These are phyloP conservation scores for Cyberlindnera mycetangii DNA, from an alignment of 805 yeast species.

Conservation along the genomic window DNA sequence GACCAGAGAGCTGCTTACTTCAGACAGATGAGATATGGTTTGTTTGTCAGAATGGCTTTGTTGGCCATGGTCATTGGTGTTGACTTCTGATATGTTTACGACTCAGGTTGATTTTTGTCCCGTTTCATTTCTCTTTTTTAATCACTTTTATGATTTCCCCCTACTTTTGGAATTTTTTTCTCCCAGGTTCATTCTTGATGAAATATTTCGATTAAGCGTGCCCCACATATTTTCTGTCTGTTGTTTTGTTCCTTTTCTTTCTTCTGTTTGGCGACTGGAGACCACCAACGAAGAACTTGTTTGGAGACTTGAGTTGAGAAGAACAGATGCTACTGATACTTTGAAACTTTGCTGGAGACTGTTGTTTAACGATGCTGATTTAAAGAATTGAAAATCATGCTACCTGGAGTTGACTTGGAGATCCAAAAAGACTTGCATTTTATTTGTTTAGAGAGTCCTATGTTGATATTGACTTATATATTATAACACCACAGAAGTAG, in stretches of 20 bases:
- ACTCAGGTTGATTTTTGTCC: not conserved
- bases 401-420: not conserved
- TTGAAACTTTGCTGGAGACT: too few species aligned
- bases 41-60: constrained; percentile 97
- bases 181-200: too few species aligned
- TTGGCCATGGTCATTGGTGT: constrained; percentile 97
- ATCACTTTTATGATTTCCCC: too few species aligned
- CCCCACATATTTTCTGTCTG: too few species aligned
- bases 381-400: not conserved
- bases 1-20: constrained; percentile 99
- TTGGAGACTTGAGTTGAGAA: constrained; percentile 2
- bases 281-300: constrained; percentile 1
- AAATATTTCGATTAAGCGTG: too few species aligned
- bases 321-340: not conserved
- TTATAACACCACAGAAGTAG: constrained; percentile 10
- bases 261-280: constrained; percentile 7
- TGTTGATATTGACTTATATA: constrained; percentile 6
- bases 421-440: constrained; percentile 3
- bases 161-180: too few species aligned
- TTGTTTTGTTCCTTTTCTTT: not conserved
- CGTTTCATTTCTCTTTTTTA: too few species aligned
- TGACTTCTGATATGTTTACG: constrained; percentile 48
- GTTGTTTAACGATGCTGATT: not conserved
- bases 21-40: constrained; percentile 99
- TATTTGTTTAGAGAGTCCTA: constrained; percentile 9